A percentile compares a stretch with the other conserved stretches of the same genome.
These are phyloP conservation scores for Ramularia collo-cygni DNA, from an alignment of 2,329 filamentous ascomycete genomes.

Conservation along the genomic window DNA sequence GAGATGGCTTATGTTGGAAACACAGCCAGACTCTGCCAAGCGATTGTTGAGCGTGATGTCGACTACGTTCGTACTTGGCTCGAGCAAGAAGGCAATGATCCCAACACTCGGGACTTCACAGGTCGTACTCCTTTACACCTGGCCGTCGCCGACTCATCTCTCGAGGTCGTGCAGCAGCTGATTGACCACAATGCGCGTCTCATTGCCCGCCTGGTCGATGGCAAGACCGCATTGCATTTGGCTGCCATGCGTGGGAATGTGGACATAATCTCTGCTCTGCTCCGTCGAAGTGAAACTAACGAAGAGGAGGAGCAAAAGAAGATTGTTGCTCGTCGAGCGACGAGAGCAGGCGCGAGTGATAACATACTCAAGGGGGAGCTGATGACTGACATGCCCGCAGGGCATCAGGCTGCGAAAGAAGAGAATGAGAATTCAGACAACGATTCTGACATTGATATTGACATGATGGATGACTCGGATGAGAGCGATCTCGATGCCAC, in stretches of 20 bases:
- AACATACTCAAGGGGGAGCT: slow-evolving; percentile 6
- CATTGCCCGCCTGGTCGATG: slow-evolving; percentile 68
- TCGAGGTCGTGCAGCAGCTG: slow-evolving; percentile 63
- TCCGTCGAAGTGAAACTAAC: slow-evolving; percentile 68
- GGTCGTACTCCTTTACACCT: slow-evolving; percentile 74
- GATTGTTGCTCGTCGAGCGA: slow-evolving; percentile 26
- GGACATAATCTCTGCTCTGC: slow-evolving; percentile 64
- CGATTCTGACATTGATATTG: slow-evolving; percentile 35
- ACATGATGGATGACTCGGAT: slow-evolving; percentile 43
- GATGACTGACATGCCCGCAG: slow-evolving; percentile 5
- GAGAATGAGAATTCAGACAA: slow-evolving; percentile 22
- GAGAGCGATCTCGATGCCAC: slow-evolving; percentile 31
- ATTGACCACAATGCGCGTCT: slow-evolving; percentile 67
- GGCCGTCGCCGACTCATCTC: slow-evolving; percentile 61
- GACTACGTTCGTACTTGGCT: slow-evolving; percentile 66
- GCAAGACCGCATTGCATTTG: slow-evolving; percentile 74
- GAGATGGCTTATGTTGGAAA: slow-evolving; percentile 86
- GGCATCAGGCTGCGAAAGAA: neutral
- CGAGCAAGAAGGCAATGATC: slow-evolving; percentile 59
- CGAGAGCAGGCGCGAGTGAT: slow-evolving; percentile 26
- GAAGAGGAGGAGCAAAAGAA: slow-evolving; percentile 58
- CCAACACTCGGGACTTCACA: slow-evolving; percentile 69
- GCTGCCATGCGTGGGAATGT: slow-evolving; percentile 63
- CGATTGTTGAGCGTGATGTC: slow-evolving; percentile 67
- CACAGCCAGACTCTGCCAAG: slow-evolving; percentile 68